Base-by-base conservation (phyloP, 2,329 filamentous ascomycete genomes). In the Alternaria triticina region DNA sequence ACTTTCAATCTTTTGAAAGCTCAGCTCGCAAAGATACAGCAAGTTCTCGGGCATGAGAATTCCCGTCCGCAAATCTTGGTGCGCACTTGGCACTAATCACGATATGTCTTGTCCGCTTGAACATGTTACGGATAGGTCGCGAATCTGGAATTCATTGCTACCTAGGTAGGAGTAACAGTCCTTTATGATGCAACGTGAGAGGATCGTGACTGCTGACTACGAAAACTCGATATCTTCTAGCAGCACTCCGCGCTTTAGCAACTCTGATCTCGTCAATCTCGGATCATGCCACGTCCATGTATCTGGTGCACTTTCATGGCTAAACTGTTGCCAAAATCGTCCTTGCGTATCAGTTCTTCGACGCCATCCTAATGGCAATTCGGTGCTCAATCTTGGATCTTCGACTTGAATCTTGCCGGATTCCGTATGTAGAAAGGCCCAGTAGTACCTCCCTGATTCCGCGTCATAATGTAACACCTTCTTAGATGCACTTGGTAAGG, bases 321-420 rank as follows among this genome's bases (percentile, higher is more conserved):
- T 9, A 2, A 33, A 25, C 0, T 30, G 1, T 8, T 20, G 4
- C 11, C 23, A 22, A 6, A 17, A 15, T 7, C 17, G 2, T 3
- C 22, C 9, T 30, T n/a, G 9, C 3, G 11, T 6, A 25, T 46
- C n/a, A 0, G 17, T 33, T 3, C 7, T 2, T 22, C 43, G 43
- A 8, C 17, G 17, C 43, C 54, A 46, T 0, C 54, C 54, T 5
- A 2, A 13, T 3, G 54, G 54, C 7, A 56, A 13, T 13, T 25
- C 43, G 11, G 17, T 6, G 3, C 2, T 4, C 13, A 56, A 10
- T 6, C 51, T 54, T 8, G 51, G 51, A 4, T 54, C 51, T 27
- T 43, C 33, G 2, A 40, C 5, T 3, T 40, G 12, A 7, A 43
- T 7, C 9, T 5, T 43, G 0, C 51, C 51, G 20, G 51, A 5